Percentiles rank a stretch among this genome's conserved stretches.
phyloP scores from a whole-genome alignment of 805 yeast genomes.

The Metschnikowia vanudenii region DNA sequence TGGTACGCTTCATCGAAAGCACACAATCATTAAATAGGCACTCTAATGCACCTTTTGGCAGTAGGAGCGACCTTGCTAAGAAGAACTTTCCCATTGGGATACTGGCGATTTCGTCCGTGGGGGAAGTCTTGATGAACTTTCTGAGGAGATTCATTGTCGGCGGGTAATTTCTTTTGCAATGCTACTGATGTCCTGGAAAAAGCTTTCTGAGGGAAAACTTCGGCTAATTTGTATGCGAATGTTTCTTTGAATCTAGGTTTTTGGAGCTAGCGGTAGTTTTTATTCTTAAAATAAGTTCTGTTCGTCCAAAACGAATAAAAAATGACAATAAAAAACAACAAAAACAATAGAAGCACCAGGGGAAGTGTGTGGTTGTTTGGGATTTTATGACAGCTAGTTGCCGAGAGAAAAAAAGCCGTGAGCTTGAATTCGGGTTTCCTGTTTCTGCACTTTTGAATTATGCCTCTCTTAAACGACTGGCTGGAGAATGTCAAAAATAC shows the following conservation, averaged over 20 bases:
- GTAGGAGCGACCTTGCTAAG: constrained; percentile 67
- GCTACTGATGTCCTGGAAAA: background rate
- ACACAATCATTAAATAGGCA: constrained; percentile 80
- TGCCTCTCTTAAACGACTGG: too few relatives aligned
- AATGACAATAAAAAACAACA: too few relatives aligned
- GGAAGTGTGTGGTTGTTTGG: too few relatives aligned
- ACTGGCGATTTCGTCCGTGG: constrained; percentile 60
- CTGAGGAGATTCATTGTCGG: constrained; percentile 66
- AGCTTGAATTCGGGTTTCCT: background rate
- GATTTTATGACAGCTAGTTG: background rate
- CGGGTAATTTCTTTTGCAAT: background rate
- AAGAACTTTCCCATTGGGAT: constrained; percentile 80
- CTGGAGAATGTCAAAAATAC: too few relatives aligned
- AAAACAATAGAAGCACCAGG: too few relatives aligned
- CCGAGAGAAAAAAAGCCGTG: background rate
- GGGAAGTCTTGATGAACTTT: constrained; percentile 55
- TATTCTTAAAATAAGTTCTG: too few relatives aligned
- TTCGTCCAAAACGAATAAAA: too few relatives aligned
- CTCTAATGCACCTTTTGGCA: constrained; percentile 87
- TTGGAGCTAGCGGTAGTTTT: too few relatives aligned
- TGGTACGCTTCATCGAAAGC: constrained; percentile 65
- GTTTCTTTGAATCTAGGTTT: background rate
- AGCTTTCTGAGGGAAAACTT: background rate
- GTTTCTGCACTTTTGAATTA: too few relatives aligned
- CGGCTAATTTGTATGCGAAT: background rate